Base-by-base conservation (phyloP, 2,329 filamentous ascomycete genomes). In the Hirsutella rhossiliensis region DNA sequence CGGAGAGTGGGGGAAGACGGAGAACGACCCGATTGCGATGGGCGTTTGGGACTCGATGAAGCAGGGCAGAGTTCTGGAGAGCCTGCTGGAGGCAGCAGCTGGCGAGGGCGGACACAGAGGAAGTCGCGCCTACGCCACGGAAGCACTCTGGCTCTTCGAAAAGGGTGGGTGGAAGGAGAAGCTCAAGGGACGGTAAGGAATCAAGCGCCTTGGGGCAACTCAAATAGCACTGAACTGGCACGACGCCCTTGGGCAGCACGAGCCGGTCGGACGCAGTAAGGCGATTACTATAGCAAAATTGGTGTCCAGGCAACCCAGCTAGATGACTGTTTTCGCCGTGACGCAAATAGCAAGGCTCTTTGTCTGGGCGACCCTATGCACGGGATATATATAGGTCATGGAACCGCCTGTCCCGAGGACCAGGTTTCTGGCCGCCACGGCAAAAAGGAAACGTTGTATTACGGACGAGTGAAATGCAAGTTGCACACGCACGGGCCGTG, bases 21-120 rank as follows among this genome's bases (percentile, higher is more conserved):
- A 62, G 31, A 67, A 80, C 46, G 70, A 75, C 36, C 72, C 73
- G 19, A 66, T 89, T 45, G 82, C 84, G 13, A 78, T 82, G 58
- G 89, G 87, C 1, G 62, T 97, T n/a, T 97, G 90, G 90, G 69
- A 71, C 27, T 80, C 82, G 43, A 67, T 94, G 20, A 82, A 88
- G 56, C 77, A 86, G 51, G 84, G 87, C 6, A 75, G 77, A 42
- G 80, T 94, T 2, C 63, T 97, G 41, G 80, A 88, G 45, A 84
- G 78, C 17, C 68, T 97, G 57, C 74, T 83, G 46, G 80, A 84
- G 49, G 89, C 92, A 54, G 86, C 86, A 34, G 76, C 78, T 42
- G 74, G 73, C 47, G 79, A 78, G 31, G 65, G 70, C 27, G 80
- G 80, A 0, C 89, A 96, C 69, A 69, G 84, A 47, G 90, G 87